These are phyloP conservation scores for Brettanomyces nanus DNA, from an alignment of 805 yeast species.

Conservation along the genomic window DNA sequence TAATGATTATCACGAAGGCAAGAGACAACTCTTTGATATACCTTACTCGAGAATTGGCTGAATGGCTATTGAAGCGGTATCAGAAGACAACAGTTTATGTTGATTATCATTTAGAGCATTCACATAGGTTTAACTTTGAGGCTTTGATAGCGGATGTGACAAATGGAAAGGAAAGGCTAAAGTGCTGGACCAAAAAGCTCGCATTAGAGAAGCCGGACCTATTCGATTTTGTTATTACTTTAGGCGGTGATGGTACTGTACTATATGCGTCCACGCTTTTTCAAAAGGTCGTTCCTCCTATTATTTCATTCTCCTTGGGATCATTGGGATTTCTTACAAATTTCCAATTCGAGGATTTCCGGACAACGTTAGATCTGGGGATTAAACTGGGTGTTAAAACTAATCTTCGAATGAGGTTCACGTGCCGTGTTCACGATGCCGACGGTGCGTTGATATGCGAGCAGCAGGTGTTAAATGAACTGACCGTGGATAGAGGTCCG, in stretches of 20 bases:
- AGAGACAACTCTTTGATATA: conserved; percentile 72
- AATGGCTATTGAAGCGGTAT: conserved; percentile 51
- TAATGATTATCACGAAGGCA: conserved; percentile 84
- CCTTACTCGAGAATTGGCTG: conserved; percentile 71
- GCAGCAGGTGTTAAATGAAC: conserved; percentile 80
- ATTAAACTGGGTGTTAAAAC: conserved; percentile 66
- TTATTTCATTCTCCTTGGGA: conserved; percentile 81
- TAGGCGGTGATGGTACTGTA: conserved; percentile 98
- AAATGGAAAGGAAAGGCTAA: conserved; percentile 36
- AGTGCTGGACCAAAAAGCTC: conserved; percentile 63
- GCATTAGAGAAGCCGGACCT: conserved; percentile 37
- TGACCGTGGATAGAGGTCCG: conserved; percentile 91
- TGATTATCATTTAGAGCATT: conserved; percentile 55
- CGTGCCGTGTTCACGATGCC: conserved; percentile 60
- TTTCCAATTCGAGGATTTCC: conserved; percentile 69
- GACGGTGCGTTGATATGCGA: conserved; percentile 49
- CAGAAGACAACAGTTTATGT: conserved; percentile 46
- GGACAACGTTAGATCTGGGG: conserved; percentile 46
- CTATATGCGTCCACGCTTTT: conserved; percentile 81
- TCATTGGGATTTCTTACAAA: conserved; percentile 89
- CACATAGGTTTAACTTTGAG: conserved; percentile 54
- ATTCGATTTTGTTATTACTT: conserved; percentile 73
- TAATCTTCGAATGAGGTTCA: conserved; percentile 78
- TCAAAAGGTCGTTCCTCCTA: conserved; percentile 84
- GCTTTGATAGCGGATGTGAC: conserved; percentile 44